Conservation (phyloP, 257 asterid species). For the Gentiana dahurica region DNA sequence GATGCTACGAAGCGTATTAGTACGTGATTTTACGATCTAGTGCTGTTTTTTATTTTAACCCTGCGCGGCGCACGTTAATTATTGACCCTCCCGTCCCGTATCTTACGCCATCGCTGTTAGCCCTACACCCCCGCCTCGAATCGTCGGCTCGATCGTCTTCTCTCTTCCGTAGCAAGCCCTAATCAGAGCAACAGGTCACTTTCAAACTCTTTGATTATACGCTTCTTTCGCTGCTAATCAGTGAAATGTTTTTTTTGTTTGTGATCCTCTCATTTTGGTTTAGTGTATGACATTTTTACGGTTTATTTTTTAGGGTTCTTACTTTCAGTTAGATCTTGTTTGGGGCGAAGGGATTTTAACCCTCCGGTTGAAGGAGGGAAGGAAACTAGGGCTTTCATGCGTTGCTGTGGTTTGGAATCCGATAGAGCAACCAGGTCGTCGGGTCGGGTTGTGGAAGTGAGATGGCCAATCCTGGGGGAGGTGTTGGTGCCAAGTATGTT, state of each 20-base stretch:
- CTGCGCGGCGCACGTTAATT: constrained; percentile 35
- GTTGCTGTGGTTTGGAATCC: constrained; percentile 38
- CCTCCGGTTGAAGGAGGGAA: constrained; percentile 20
- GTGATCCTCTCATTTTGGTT: not conserved
- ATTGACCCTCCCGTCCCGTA: constrained; percentile 24
- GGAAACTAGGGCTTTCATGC: constrained; percentile 62
- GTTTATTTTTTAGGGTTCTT: not conserved
- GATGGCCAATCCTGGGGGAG: constrained; percentile 81
- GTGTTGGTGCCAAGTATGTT: constrained; percentile 51
- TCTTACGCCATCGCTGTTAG: constrained; percentile 47
- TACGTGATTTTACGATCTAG: too few relatives aligned
- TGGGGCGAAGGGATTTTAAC: constrained; percentile 16
- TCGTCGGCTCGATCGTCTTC: constrained; percentile 8
- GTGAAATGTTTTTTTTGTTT: not conserved
- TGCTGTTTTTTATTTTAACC: not conserved
- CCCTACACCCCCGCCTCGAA: constrained; percentile 10
- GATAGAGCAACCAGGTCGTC: constrained; percentile 18
- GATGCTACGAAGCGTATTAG: too few relatives aligned
- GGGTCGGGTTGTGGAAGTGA: constrained; percentile 32
- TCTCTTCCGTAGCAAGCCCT: constrained; percentile 6
- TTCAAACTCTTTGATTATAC: constrained; percentile 7
- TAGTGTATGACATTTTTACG: not conserved
- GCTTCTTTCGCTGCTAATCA: constrained; percentile 11
- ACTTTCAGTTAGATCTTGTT: constrained; percentile 33
- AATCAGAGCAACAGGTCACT: constrained; percentile 2